Base-by-base conservation (phyloP, 2,329 filamentous ascomycete species). In the Aspergillus glaucus region DNA sequence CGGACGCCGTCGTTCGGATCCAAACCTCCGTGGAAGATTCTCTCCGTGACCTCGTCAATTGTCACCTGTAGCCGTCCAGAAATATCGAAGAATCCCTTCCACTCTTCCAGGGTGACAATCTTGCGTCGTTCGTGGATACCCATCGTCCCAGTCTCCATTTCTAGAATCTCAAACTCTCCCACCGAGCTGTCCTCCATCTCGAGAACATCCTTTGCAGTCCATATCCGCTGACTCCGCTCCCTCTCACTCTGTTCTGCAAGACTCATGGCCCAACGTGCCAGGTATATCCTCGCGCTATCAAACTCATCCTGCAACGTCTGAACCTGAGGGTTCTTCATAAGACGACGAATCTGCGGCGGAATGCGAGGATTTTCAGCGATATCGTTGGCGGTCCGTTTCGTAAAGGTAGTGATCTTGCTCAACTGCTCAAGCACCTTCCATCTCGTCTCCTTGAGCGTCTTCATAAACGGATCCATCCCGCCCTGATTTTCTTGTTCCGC, bases 391-490 rank as follows among this genome's bases (percentile, higher is more conserved):
- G 94, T 95, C 52, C 92, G 81, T 48, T 91, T 77, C 0, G 93
- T 96, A 62, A 98, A 96, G 0, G 90, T 97, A 1, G 93, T 98
- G 43, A 98, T 93, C 66, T 95, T 93, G 71, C 90, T 95, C 62
- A 98, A 87, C 67, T 94, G 93, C 69, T 98, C 93, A 73, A 98
- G 81, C 49, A 98, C 84, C 56, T 88, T 96, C 93, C 93, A 98
- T 30, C 91, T 83, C 0, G 92, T 89, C 67, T 97, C 91, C 66
- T 96, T 97, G 56, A 97, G 78, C 42, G 91, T 88, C 68, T 95
- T 96, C 56, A 88, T 88, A 44, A 98, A 82, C 0, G 92, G 91
- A 62, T 98, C 92, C 88, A 95, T 94, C 44, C 82, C 80, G 1
- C 82, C 87, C 59, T 92, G 87, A 50, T 75, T 68, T 56, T 73